Conservation (phyloP, 352 stramenopile species). For the Pilasporangium apinafurcum region DNA sequence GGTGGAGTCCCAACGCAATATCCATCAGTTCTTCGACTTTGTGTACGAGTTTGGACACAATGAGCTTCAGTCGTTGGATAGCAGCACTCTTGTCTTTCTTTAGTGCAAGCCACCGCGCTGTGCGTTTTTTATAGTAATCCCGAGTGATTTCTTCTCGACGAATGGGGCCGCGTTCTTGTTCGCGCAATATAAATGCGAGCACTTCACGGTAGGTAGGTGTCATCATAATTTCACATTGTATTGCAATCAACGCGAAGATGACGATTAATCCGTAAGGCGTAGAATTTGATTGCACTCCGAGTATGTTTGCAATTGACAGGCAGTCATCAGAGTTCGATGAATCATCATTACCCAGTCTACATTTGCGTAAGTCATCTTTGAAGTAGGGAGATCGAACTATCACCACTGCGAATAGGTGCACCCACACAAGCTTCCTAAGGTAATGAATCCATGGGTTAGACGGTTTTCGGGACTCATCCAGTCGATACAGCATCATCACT, state of each 20-base stretch:
- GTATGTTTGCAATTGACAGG: slow-evolving; percentile 60
- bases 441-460: slow-evolving; percentile 61
- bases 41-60: slow-evolving; percentile 84
- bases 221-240: slow-evolving; percentile 75
- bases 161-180: slow-evolving; percentile 34
- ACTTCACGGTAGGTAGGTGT: slow-evolving; percentile 58
- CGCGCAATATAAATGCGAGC: slow-evolving; percentile 32
- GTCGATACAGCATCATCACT: slow-evolving; percentile 70
- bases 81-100: slow-evolving; percentile 83
- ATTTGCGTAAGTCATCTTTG: slow-evolving; percentile 39
- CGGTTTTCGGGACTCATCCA: slow-evolving; percentile 60
- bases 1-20: slow-evolving; percentile 77
- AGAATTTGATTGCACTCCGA: slow-evolving; percentile 48
- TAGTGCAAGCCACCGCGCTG: slow-evolving; percentile 63
- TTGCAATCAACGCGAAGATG: slow-evolving; percentile 77
- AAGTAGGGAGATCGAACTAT: slow-evolving; percentile 65
- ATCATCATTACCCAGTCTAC: slow-evolving; percentile 23
- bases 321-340: slow-evolving; percentile 26
- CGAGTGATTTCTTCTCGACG: slow-evolving; percentile 61
- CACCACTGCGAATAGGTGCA: slow-evolving; percentile 73
- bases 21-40: slow-evolving; percentile 89
- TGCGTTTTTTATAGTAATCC: slow-evolving; percentile 58
- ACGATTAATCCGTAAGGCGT: slow-evolving; percentile 64
- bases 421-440: slow-evolving; percentile 79
- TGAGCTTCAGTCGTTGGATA: slow-evolving; percentile 80